Base-by-base conservation (phyloP, 2,329 filamentous ascomycete genomes). In the Rutstroemia sp. region DNA sequence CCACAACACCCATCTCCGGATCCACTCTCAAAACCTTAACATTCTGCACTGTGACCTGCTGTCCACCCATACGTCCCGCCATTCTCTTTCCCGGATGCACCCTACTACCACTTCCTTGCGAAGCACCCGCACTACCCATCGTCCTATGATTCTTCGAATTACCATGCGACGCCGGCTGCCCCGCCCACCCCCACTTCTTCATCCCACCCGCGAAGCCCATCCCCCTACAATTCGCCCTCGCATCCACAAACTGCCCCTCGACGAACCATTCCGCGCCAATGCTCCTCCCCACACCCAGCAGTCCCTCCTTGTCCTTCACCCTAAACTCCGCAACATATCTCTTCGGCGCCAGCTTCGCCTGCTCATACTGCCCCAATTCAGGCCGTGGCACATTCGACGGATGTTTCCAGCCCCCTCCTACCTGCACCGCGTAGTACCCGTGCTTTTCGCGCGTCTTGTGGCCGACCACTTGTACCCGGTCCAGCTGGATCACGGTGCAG, bases 41-140 rank as follows among this genome's bases (percentile, higher is more conserved):
- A 73, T 95, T 96, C 79, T 96, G 92, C 57, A 94, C 80, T 49
- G 94, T 99, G 56, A 91, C 88, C 64, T 83, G 84, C 72, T 95
- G 82, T 63, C 87, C 88, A 62, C 94, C 94, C 94, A 99, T 97
- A 58, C 90, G 84, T 55, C 94, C 94, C 3, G 94, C 84, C 94
- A 99, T 99, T 76, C 91, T 94, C 83, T 99, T 99, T 59, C 94
- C 94, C 0, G 94, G 94, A 69, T 91, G 77, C 23, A 99, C 92
- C 74, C 94, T 84, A 61, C 90, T 95, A 75, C 94, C 94, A 70
- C 88, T 86, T 62, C 94, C 94, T 74, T 99, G 94, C 65, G 87
- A 88, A 59, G 88, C 90, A 71, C 94, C 94, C 7, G 87, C 81
- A 37, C 90, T 92, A 78, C 94, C 94, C 75, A 96, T 89, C 27